Percentiles rank a stretch among this genome's conserved stretches.
Evolutionary conservation across 768 basidiomycete genomes (phyloP).

Genomic region (Leccinum imitatum): DNA sequence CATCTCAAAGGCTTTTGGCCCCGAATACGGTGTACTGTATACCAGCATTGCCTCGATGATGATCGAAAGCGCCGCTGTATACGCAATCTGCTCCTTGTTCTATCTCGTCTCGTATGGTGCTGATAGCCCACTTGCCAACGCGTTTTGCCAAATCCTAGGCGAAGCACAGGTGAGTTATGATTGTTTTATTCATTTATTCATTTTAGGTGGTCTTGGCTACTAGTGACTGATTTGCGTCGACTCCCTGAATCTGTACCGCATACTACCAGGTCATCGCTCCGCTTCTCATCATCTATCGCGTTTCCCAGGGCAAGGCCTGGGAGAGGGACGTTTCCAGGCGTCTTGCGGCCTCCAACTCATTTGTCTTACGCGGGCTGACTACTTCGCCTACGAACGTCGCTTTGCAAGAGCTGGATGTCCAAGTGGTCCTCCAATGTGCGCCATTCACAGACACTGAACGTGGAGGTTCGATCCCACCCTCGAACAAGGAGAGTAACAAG

Average conservation of each 20-base stretch:
- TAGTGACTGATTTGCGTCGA: too few relatives aligned
- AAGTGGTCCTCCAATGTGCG: conserved; percentile 14
- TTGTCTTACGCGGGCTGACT: conserved; percentile 15
- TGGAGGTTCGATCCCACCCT: background rate
- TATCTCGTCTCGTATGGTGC: conserved; percentile 31
- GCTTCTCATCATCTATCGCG: conserved; percentile 48
- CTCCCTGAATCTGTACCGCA: background rate
- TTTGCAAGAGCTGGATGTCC: conserved; percentile 8
- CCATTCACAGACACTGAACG: conserved; percentile 2
- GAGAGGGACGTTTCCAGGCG: conserved; percentile 18
- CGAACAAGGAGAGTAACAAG: background rate
- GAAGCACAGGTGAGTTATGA: conserved; percentile 25
- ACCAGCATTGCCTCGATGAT: conserved; percentile 33
- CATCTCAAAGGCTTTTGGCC: conserved; percentile 27
- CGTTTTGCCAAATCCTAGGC: conserved; percentile 31
- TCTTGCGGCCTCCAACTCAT: background rate
- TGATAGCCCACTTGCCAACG: conserved; percentile 24
- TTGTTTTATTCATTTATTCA: too few relatives aligned
- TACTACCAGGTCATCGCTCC: conserved; percentile 43
- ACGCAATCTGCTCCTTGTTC: conserved; percentile 30
- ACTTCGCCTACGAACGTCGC: background rate
- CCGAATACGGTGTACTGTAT: conserved; percentile 28
- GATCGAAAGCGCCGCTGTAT: conserved; percentile 35
- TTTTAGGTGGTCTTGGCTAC: too few relatives aligned
- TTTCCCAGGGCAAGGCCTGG: conserved; percentile 48